Base-by-base conservation (phyloP, 768 basidiomycete species). In the Phylloporus sp. region DNA sequence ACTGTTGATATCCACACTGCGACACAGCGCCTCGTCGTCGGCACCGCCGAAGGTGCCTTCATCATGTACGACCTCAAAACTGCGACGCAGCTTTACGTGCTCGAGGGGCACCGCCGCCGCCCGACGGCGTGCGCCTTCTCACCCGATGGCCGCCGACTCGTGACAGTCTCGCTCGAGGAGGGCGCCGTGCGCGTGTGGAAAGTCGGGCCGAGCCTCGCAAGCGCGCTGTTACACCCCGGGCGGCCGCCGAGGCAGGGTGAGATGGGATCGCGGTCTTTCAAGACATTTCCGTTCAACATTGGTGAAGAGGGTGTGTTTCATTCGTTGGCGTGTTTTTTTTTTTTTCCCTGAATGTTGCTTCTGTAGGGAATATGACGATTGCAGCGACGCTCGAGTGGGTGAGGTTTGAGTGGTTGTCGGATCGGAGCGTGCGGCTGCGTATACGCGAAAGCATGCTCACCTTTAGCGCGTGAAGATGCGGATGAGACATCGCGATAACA, bases 21-120 rank as follows among this genome's bases (percentile, higher is more conserved):
- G 3, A 85, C 81, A 1, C 97, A 99, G 65, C 84, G 91, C 13
- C 80, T 98, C 5, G 91, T 89, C 0, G 93, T 97, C 0, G 97
- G 97, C 1, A 95, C 95, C 0, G 84, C 81, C 50, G 97, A 99
- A 71, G 97, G 95, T 0, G 93, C 94, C 0, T 84, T 94, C 47
- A 79, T 92, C 52, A 93, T 97, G 86, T 98, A 97, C 64, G 97
- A 98, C 64, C 78, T 98, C 47, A 97, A 97, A 70, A 93, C 94
- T 0, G 95, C 94, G 0, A 97, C 90, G 1, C 82, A 97, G 11
- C 75, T 98, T 13, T 99, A 97, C 62, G 90, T 99, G 0, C 81
- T 99, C 11, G 95, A 98, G 60, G 87, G 91, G 0, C 95, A 97
- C 72, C 84, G 83, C 64, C 85, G 86, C 61, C 75, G 78, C 2